Evolutionary conservation across 352 stramenopile species (phyloP).

Genomic region (Globisporangium spiculum): DNA sequence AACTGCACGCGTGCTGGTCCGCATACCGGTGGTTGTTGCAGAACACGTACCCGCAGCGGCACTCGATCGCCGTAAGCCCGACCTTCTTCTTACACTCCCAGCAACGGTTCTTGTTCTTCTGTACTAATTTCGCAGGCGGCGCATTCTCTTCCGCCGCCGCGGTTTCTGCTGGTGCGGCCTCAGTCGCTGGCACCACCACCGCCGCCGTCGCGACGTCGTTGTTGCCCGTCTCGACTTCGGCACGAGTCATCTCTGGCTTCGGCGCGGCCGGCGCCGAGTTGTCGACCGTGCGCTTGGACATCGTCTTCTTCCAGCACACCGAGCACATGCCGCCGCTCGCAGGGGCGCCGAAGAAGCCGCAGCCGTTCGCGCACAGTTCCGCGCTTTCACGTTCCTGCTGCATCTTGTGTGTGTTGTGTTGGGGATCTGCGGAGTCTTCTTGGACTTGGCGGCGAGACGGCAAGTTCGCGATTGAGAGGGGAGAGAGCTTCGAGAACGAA

Average conservation of each 20-base stretch:
- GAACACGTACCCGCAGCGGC: constrained; percentile 86
- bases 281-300: constrained; percentile 68
- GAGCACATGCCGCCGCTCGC: constrained; percentile 80
- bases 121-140: constrained; percentile 42
- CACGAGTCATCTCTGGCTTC: constrained; percentile 19
- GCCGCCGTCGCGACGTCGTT: background rate
- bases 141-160: constrained; percentile 21
- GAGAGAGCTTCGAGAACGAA: constrained; percentile 6
- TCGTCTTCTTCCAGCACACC: constrained; percentile 84
- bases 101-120: constrained; percentile 91
- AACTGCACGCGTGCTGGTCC: constrained; percentile 83
- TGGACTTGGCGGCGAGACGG: background rate
- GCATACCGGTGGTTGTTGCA: constrained; percentile 86
- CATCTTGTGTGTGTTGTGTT: constrained; percentile 32
- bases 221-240: constrained; percentile 13
- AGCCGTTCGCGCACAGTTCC: constrained; percentile 72
- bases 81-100: constrained; percentile 92
- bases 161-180: background rate
- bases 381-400: constrained; percentile 78
- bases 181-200: background rate
- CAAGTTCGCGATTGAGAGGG: constrained; percentile 6
- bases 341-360: constrained; percentile 72
- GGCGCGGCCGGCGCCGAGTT: constrained; percentile 18
- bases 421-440: background rate
- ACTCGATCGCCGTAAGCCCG: constrained; percentile 86